Conservation (phyloP, 202 grass and related monocot species). For the Schoenoplectus tabernaemontani region DNA sequence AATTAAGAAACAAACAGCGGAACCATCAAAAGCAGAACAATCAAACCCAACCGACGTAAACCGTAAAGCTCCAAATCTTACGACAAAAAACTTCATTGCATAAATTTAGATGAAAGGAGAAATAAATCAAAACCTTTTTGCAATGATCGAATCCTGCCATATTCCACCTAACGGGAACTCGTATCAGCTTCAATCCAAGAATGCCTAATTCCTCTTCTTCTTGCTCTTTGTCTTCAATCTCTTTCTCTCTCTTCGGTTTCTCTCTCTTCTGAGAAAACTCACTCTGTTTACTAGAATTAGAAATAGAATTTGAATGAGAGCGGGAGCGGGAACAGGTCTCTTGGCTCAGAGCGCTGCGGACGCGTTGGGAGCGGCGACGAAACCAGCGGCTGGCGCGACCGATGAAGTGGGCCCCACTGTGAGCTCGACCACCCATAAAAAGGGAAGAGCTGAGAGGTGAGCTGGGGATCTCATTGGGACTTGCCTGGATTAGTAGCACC, state of each 20-base stretch:
- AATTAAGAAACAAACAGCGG: slow-evolving; percentile 4
- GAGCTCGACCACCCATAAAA: slow-evolving; percentile 18
- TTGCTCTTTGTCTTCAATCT: background rate
- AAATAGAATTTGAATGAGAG: background rate
- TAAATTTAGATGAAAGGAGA: background rate
- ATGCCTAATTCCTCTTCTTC: slow-evolving; percentile 21
- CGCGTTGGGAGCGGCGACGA: slow-evolving; percentile 17
- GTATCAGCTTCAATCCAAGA: slow-evolving; percentile 2
- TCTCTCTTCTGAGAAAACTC: slow-evolving; percentile 15
- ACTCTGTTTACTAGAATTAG: slow-evolving; percentile 19
- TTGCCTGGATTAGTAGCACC: background rate
- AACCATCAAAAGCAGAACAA: slow-evolving; percentile 4
- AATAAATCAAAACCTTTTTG: slow-evolving; percentile 30
- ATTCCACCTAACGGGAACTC: slow-evolving; percentile 9
- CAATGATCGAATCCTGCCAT: slow-evolving; percentile 25
- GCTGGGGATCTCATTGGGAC: slow-evolving; percentile 5
- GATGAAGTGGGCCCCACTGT: background rate
- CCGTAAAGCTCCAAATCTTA: background rate
- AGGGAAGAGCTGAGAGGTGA: slow-evolving; percentile 3
- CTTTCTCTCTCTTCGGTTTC: background rate
- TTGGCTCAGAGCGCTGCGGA: slow-evolving; percentile 18
- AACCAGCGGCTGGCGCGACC: slow-evolving; percentile 21
- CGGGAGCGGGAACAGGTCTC: background rate
- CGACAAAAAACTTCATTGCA: background rate
- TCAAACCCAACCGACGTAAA: slow-evolving; percentile 7